A percentile compares a stretch with the other conserved stretches of the same genome.
phyloP scores from a whole-genome alignment of 805 yeast species.

The Teunomyces gatunensis region DNA sequence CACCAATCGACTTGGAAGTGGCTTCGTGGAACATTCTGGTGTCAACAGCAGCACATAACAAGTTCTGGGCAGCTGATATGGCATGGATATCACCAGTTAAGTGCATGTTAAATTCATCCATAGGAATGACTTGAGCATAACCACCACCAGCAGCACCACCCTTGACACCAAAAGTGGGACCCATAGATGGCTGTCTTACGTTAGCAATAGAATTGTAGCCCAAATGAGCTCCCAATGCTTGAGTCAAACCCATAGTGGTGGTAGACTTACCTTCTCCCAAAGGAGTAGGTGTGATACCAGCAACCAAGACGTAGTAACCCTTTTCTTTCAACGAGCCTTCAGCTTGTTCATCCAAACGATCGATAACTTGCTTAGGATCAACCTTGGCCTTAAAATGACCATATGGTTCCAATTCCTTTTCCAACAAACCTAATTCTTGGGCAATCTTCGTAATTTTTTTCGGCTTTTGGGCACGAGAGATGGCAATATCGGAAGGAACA shows the following conservation, averaged over 20 bases:
- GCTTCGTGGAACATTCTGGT: constrained; percentile 94
- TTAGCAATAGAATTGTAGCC: constrained; percentile 83
- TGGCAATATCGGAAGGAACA: constrained; percentile 88
- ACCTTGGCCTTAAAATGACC: constrained; percentile 92
- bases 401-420: constrained; percentile 78
- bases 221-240: constrained; percentile 90
- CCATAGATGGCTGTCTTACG: constrained; percentile 98
- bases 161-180: constrained; percentile 97
- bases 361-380: constrained; percentile 40
- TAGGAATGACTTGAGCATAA: constrained; percentile 94
- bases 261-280: constrained; percentile 98
- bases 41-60: constrained; percentile 94
- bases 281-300: constrained; percentile 98
- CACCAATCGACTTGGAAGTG: constrained; percentile 74
- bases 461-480: constrained; percentile 86
- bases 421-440: constrained; percentile 73
- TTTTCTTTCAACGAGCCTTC: constrained; percentile 62
- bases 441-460: constrained; percentile 77
- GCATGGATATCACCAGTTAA: constrained; percentile 98
- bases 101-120: constrained; percentile 98
- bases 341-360: constrained; percentile 55
- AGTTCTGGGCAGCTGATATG: constrained; percentile 87
- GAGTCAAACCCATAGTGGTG: constrained; percentile 95
- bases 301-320: constrained; percentile 88
- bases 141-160: constrained; percentile 99